These are phyloP conservation scores for Candida bentonensis DNA, from an alignment of 805 yeast species.

Conservation along the genomic window DNA sequence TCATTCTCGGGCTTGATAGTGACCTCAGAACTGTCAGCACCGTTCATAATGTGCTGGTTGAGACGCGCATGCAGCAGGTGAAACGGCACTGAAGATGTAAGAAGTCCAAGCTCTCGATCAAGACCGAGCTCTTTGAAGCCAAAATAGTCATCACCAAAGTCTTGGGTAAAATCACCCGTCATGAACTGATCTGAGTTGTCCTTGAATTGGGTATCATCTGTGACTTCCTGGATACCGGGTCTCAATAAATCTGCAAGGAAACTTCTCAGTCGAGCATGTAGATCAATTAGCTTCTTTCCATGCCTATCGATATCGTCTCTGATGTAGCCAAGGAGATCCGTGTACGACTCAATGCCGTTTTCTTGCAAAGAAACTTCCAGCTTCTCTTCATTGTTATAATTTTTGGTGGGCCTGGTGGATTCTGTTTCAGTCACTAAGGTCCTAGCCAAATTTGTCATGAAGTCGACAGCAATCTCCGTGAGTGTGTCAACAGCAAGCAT, in stretches of 20 bases:
- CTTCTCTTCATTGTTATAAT: conserved; percentile 29
- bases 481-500: conserved; percentile 63
- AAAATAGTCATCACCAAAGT: conserved; percentile 93
- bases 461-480: conserved; percentile 73
- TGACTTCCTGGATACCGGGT: conserved; percentile 38
- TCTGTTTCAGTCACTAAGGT: conserved; percentile 63
- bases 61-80: conserved; percentile 71
- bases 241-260: conserved; percentile 71
- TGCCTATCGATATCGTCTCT: conserved; percentile 61
- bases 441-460: conserved; percentile 57
- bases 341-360: conserved; percentile 63
- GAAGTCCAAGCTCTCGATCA: conserved; percentile 78
- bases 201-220: conserved; percentile 59
- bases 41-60: conserved; percentile 22
- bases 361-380: conserved; percentile 56
- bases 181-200: conserved; percentile 91
- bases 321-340: conserved; percentile 64
- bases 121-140: conserved; percentile 91
- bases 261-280: conserved; percentile 48
- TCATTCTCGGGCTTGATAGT: conserved; percentile 33
- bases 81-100: conserved; percentile 77
- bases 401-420: conserved; percentile 23
- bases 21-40: conserved; percentile 19
- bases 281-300: conserved; percentile 51
- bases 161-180: conserved; percentile 88